Percentiles rank a stretch among this genome's conserved stretches.
Conservation (phyloP, 2,329 filamentous ascomycete genomes). For the Sporothrix mexicana region DNA sequence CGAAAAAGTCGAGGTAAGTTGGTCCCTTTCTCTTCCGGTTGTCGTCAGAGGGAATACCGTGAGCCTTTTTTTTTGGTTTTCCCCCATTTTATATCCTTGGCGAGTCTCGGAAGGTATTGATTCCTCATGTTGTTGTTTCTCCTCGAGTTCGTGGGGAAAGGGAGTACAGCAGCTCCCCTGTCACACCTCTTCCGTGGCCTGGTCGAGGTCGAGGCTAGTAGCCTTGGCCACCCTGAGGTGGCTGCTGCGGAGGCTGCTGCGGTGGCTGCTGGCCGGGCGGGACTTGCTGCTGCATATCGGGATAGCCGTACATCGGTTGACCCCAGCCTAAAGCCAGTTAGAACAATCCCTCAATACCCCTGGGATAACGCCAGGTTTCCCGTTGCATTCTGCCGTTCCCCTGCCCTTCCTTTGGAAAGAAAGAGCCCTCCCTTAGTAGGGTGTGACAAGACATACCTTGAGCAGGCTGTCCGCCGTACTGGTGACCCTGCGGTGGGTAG, state of each 20-base stretch:
- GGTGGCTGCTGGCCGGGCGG: slow-evolving; percentile 41
- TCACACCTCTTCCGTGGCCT: slow-evolving; percentile 22
- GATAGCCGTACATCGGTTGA: slow-evolving; percentile 52
- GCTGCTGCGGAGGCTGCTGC: slow-evolving; percentile 50
- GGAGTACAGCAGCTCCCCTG: neutral
- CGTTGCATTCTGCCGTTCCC: neutral
- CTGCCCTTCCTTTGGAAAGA: neutral
- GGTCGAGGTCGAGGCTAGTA: slow-evolving; percentile 33
- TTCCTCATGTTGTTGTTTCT: neutral
- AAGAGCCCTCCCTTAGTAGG: too few species aligned
- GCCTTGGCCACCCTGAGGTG: slow-evolving; percentile 46
- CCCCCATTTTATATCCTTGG: neutral
- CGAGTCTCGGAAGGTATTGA: slow-evolving; percentile 1
- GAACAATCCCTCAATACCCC: neutral
- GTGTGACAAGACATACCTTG: slow-evolving; percentile 43
- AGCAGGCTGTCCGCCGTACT: slow-evolving; percentile 51
- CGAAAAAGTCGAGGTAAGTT: neutral
- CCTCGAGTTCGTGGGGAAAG: slow-evolving; percentile 13
- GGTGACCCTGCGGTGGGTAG: slow-evolving; percentile 45
- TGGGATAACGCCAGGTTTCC: neutral
- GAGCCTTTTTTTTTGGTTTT: neutral
- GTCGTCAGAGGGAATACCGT: neutral
- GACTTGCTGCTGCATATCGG: slow-evolving; percentile 50
- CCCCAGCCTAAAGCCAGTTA: slow-evolving; percentile 44
- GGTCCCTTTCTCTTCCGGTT: neutral